A percentile compares a stretch with the other conserved stretches of the same genome.
Evolutionary conservation across 352 stramenopile species (phyloP).

Genomic region (Achlya hypogyna): DNA sequence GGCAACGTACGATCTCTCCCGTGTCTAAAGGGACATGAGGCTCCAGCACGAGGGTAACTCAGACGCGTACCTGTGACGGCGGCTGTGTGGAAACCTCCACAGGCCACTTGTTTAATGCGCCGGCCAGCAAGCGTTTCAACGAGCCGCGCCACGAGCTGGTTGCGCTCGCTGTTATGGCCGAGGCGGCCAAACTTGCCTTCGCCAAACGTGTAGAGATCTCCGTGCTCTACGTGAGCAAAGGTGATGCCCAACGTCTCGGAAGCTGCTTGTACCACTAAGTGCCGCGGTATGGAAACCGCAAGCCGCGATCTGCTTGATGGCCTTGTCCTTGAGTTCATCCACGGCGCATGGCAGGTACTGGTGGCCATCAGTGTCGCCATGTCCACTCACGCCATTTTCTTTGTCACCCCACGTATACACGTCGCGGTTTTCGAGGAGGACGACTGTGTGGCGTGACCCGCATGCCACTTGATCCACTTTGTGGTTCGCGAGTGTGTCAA

Average conservation of each 20-base stretch:
- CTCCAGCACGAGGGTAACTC: not conserved
- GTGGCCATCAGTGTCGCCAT: conserved; percentile 92
- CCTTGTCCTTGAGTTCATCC: conserved; percentile 79
- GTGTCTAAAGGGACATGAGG: conserved; percentile 31
- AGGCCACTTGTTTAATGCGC: conserved; percentile 80
- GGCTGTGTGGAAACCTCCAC: conserved; percentile 81
- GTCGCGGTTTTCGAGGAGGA: conserved; percentile 79
- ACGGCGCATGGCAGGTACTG: conserved; percentile 90
- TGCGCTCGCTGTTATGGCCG: conserved; percentile 75
- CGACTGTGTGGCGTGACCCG: conserved; percentile 90
- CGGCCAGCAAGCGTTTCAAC: conserved; percentile 64
- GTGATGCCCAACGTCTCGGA: not conserved
- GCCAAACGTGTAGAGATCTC: conserved; percentile 91
- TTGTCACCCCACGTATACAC: conserved; percentile 94
- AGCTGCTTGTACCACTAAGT: conserved; percentile 35
- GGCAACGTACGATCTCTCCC: conserved; percentile 39
- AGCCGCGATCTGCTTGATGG: conserved; percentile 82
- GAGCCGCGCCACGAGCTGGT: conserved; percentile 62
- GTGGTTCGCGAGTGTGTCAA: conserved; percentile 89
- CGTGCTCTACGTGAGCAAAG: conserved; percentile 35
- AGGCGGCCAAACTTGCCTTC: conserved; percentile 87
- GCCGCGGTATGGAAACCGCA: conserved; percentile 82
- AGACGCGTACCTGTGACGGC: conserved; percentile 39
- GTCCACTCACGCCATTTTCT: conserved; percentile 92
- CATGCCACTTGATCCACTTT: conserved; percentile 90